Conservation (phyloP, 176 grass and related monocot species). For the Oryza officinalis region DNA sequence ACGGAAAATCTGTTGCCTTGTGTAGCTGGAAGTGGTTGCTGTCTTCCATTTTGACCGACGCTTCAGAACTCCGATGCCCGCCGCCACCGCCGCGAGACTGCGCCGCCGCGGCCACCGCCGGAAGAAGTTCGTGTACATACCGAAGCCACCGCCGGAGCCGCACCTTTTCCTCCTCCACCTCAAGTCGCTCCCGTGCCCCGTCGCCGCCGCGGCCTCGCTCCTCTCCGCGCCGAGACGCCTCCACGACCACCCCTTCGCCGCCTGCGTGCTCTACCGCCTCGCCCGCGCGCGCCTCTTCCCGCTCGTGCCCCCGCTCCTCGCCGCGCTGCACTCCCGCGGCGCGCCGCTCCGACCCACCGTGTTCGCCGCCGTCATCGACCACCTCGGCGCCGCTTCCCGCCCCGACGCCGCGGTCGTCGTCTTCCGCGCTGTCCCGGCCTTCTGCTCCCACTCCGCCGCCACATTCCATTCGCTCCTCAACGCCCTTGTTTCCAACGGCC, state of each 20-base stretch:
- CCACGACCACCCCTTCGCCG: constrained; percentile 66
- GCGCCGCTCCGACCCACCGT: constrained; percentile 54
- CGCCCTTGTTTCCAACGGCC: constrained; percentile 60
- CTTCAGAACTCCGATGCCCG: constrained; percentile 25
- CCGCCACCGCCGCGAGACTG: background rate
- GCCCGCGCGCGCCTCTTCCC: constrained; percentile 58
- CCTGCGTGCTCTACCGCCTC: constrained; percentile 77
- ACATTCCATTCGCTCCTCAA: constrained; percentile 76
- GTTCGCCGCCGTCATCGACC: constrained; percentile 65
- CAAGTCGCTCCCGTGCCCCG: constrained; percentile 70
- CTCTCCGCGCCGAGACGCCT: constrained; percentile 48
- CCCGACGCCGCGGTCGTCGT: constrained; percentile 55
- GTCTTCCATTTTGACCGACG: too few species aligned
- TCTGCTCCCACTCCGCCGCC: constrained; percentile 57
- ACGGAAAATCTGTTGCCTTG: too few species aligned
- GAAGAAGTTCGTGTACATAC: constrained; percentile 34
- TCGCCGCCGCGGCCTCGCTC: constrained; percentile 48
- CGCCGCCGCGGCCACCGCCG: constrained; percentile 7
- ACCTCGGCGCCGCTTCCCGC: constrained; percentile 55
- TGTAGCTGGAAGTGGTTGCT: too few species aligned
- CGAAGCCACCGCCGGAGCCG: constrained; percentile 36
- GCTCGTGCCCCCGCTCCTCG: constrained; percentile 57
- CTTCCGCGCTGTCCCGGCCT: constrained; percentile 62
- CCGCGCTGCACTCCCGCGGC: constrained; percentile 44
- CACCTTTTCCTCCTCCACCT: constrained; percentile 66